phyloP scores from a whole-genome alignment of 768 basidiomycete species.

The Agrocybe pediades region DNA sequence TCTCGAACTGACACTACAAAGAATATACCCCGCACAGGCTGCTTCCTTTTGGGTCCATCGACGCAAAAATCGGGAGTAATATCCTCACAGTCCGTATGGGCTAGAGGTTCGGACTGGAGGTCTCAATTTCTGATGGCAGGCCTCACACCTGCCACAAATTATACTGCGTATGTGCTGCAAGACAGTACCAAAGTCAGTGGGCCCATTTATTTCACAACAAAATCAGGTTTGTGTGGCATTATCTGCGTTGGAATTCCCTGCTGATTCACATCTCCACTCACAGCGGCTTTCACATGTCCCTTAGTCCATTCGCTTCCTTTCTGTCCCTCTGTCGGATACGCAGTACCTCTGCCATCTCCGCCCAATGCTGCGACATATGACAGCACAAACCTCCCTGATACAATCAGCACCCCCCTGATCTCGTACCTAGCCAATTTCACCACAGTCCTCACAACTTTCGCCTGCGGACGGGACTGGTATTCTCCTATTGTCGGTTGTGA shows the following conservation, averaged over 20 bases:
- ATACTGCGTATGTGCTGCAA: slow-evolving; percentile 70
- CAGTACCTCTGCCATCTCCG: slow-evolving; percentile 64
- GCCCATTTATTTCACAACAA: slow-evolving; percentile 74
- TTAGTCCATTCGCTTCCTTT: slow-evolving; percentile 72
- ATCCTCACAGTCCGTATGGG: slow-evolving; percentile 53
- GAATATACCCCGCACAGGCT: slow-evolving; percentile 38
- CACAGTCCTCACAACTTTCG: slow-evolving; percentile 64
- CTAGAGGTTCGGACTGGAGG: slow-evolving; percentile 66
- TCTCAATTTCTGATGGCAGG: slow-evolving; percentile 67
- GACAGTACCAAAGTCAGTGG: slow-evolving; percentile 58
- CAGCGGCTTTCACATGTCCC: slow-evolving; percentile 69
- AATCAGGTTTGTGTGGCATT: slow-evolving; percentile 55
- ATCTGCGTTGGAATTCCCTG: background rate
- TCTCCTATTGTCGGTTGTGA: slow-evolving; percentile 77
- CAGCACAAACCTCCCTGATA: slow-evolving; percentile 48
- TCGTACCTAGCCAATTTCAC: slow-evolving; percentile 75
- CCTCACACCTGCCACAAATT: slow-evolving; percentile 69
- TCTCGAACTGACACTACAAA: slow-evolving; percentile 43
- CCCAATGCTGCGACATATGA: slow-evolving; percentile 45
- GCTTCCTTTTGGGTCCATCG: slow-evolving; percentile 42
- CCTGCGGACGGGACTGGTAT: slow-evolving; percentile 81
- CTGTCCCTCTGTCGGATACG: slow-evolving; percentile 71
- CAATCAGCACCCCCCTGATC: slow-evolving; percentile 52
- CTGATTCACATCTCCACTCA: background rate
- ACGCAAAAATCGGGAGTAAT: slow-evolving; percentile 34